phyloP scores from a whole-genome alignment of 2,329 filamentous ascomycete species.

The Aspergillus carbonarius region DNA sequence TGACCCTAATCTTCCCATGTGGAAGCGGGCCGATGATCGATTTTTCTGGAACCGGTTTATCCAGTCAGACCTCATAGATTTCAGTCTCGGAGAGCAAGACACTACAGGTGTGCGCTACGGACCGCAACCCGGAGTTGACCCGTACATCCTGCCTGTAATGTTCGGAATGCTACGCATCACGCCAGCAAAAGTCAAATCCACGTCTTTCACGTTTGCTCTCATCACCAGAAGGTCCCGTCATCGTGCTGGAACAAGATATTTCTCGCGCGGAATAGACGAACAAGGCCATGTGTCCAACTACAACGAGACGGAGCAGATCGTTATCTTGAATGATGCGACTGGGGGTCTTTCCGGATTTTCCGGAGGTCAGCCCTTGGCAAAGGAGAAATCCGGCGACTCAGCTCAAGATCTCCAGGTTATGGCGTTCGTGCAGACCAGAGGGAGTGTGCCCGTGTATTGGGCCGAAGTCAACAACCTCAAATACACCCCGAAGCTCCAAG shows the following conservation, averaged over 20 bases:
- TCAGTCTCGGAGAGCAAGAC: conserved; percentile 61
- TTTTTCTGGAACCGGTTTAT: conserved; percentile 99
- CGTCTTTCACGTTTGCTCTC: conserved; percentile 77
- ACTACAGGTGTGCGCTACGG: conserved; percentile 47
- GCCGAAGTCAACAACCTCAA: conserved; percentile 90
- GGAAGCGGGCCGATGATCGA: conserved; percentile 90
- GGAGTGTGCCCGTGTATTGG: conserved; percentile 95
- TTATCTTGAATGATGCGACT: conserved; percentile 80
- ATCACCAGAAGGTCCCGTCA: conserved; percentile 88
- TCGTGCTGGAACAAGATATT: conserved; percentile 88
- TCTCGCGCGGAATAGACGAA: conserved; percentile 90
- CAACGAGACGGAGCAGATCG: conserved; percentile 94
- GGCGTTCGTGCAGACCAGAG: conserved; percentile 93
- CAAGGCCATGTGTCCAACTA: conserved; percentile 96
- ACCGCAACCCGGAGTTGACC: conserved; percentile 74
- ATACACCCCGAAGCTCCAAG: conserved; percentile 86
- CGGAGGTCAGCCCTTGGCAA: conserved; percentile 72
- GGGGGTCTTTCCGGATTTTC: conserved; percentile 77
- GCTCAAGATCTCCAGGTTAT: conserved; percentile 82
- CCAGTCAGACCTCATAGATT: conserved; percentile 86
- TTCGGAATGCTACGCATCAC: conserved; percentile 94
- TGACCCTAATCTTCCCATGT: conserved; percentile 71
- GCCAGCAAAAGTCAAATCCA: conserved; percentile 80
- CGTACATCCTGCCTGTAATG: conserved; percentile 92
- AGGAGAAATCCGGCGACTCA: conserved; percentile 62